A percentile compares a stretch with the other conserved stretches of the same genome.
Evolutionary conservation across 2,329 filamentous ascomycete genomes (phyloP).

Genomic region (Fusarium sambucinum): DNA sequence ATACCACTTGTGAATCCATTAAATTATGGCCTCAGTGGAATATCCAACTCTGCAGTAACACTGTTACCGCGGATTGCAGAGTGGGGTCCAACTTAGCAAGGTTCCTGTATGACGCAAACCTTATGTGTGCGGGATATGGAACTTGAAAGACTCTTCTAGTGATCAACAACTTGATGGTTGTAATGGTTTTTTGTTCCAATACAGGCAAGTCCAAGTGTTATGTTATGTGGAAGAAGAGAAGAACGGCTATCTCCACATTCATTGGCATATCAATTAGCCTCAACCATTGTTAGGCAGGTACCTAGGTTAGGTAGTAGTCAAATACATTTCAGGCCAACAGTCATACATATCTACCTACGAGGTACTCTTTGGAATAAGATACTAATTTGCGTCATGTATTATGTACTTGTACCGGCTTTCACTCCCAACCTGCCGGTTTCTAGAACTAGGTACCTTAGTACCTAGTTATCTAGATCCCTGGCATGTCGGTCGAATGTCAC

Average conservation of each 20-base stretch:
- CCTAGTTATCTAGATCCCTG: slow-evolving; percentile 9
- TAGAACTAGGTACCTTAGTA: neutral
- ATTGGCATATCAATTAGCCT: neutral
- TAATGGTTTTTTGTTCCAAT: slow-evolving; percentile 1
- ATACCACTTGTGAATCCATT: neutral
- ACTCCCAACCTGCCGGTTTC: slow-evolving; percentile 15
- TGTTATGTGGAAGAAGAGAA: neutral
- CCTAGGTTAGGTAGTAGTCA: too few species aligned
- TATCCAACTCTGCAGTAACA: neutral
- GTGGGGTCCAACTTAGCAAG: slow-evolving; percentile 4
- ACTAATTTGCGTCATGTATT: slow-evolving; percentile 10
- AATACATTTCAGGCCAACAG: neutral
- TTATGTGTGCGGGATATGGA: neutral
- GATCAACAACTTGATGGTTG: slow-evolving; percentile 23
- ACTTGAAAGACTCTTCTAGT: slow-evolving; percentile 6
- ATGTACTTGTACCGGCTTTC: neutral
- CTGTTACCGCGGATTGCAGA: slow-evolving; percentile 2
- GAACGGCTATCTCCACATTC: neutral
- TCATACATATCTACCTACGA: neutral
- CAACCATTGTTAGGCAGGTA: neutral
- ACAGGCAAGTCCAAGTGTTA: neutral
- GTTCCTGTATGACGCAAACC: slow-evolving; percentile 28
- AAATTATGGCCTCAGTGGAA: neutral
- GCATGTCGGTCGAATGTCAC: slow-evolving; percentile 15
- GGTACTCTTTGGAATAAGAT: neutral